These are phyloP conservation scores for Elsinoe ampelina DNA, from an alignment of 2,329 filamentous ascomycete genomes.

Conservation along the genomic window DNA sequence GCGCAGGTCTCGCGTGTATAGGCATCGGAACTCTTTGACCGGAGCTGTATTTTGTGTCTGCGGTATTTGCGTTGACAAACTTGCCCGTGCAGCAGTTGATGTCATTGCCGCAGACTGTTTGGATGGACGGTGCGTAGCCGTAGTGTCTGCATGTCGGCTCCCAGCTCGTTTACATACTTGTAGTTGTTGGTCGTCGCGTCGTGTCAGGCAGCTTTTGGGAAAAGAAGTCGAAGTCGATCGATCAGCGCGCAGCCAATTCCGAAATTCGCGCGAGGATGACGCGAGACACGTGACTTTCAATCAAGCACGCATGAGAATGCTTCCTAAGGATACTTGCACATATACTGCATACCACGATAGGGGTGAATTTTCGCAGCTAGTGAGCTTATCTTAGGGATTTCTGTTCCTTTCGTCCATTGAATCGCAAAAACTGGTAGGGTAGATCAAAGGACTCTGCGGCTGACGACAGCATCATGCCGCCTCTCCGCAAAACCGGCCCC, in stretches of 20 bases:
- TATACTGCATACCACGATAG: too few species aligned
- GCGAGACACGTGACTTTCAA: conserved; percentile 1
- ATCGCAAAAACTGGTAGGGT: not conserved
- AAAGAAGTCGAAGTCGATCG: not conserved
- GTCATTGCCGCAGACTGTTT: conserved; percentile 21
- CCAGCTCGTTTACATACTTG: too few species aligned
- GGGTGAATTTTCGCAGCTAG: too few species aligned
- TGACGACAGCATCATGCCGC: conserved; percentile 18
- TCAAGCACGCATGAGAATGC: not conserved
- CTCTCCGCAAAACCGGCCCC: not conserved
- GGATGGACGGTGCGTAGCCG: too few species aligned
- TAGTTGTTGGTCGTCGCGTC: too few species aligned
- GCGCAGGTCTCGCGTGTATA: conserved; percentile 76
- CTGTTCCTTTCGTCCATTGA: not conserved
- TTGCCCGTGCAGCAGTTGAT: conserved; percentile 26
- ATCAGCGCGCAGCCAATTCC: not conserved
- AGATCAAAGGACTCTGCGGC: not conserved
- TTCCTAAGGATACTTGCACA: too few species aligned
- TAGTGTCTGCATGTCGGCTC: not conserved
- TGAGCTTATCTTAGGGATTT: not conserved
- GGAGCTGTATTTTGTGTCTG: conserved; percentile 57
- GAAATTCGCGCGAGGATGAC: conserved; percentile 3
- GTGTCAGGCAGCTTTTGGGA: too few species aligned
- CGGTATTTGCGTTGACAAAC: conserved; percentile 32
- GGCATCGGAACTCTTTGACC: conserved; percentile 73